Evolutionary conservation across 345 rosid genomes (phyloP).

Genomic region (Tarenaya hassleriana): DNA sequence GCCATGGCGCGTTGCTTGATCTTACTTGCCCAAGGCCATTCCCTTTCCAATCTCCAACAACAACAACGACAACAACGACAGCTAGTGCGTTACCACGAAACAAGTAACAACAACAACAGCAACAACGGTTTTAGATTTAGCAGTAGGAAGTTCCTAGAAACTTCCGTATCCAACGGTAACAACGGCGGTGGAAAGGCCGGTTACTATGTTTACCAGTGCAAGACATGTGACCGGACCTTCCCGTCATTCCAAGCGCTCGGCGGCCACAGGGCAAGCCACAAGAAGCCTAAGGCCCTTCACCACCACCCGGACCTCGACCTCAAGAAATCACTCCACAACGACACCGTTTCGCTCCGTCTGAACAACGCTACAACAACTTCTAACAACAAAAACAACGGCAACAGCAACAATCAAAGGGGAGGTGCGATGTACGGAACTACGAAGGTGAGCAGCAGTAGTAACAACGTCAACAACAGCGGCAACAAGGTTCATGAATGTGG

Average conservation of each 20-base stretch:
- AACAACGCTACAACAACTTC: slow-evolving; percentile 37
- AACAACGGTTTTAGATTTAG: slow-evolving; percentile 37
- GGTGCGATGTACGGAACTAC: slow-evolving; percentile 17
- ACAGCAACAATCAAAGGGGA: slow-evolving; percentile 24
- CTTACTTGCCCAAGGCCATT: slow-evolving; percentile 69
- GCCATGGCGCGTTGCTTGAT: slow-evolving; percentile 90
- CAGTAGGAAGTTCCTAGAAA: slow-evolving; percentile 60
- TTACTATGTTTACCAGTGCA: slow-evolving; percentile 76
- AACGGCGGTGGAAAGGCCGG: slow-evolving; percentile 55
- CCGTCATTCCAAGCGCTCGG: slow-evolving; percentile 97
- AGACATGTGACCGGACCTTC: slow-evolving; percentile 72
- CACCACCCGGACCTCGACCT: slow-evolving; percentile 21
- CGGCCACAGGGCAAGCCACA: slow-evolving; percentile 96
- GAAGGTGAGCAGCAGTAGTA: no score
- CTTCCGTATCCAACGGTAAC: slow-evolving; percentile 29
- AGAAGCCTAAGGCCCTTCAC: slow-evolving; percentile 54
- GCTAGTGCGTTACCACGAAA: slow-evolving; percentile 6
- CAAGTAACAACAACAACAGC: slow-evolving; percentile 7
- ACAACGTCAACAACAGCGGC: no score
- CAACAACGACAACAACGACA: slow-evolving; percentile 1
- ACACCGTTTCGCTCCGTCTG: slow-evolving; percentile 47
- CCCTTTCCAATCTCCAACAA: slow-evolving; percentile 4
- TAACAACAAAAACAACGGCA: slow-evolving; percentile 25
- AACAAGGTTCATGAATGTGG: slow-evolving; percentile 83
- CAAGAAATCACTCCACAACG: slow-evolving; percentile 34